Conservation (phyloP, 2,329 filamentous ascomycete genomes). For the Trichoderma endophyticum region DNA sequence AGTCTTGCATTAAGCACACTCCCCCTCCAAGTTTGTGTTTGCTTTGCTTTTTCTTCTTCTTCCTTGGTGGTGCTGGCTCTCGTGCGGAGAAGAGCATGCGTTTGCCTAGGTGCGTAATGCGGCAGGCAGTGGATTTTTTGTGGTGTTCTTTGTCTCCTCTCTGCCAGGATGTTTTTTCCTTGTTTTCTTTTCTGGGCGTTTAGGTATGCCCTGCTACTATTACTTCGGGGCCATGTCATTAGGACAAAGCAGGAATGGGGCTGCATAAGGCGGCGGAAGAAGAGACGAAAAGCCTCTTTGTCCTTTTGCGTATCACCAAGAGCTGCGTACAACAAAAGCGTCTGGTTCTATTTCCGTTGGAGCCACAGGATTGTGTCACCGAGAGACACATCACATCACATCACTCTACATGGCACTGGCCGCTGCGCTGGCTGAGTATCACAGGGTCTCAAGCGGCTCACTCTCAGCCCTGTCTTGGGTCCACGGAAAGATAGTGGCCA, state of each 20-base stretch:
- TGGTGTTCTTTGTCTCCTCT: neutral
- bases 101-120: neutral
- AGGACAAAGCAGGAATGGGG: neutral
- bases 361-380: slow-evolving; percentile 1
- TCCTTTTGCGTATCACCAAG: neutral
- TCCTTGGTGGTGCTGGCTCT: neutral
- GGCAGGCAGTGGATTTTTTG: neutral
- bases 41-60: neutral
- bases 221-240: neutral
- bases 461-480: neutral
- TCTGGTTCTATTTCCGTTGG: neutral
- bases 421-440: slow-evolving; percentile 4
- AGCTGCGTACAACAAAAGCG: neutral
- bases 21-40: neutral
- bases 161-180: neutral
- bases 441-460: neutral
- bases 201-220: neutral
- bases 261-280: neutral
- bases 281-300: neutral
- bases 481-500: neutral
- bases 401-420: neutral
- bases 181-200: neutral
- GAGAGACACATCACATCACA: slow-evolving; percentile 14
- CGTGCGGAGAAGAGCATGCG: neutral
- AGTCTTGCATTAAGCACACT: slow-evolving; percentile 1